These are phyloP conservation scores for Lithospermum erythrorhizon DNA, from an alignment of 257 asterid species.

Conservation along the genomic window DNA sequence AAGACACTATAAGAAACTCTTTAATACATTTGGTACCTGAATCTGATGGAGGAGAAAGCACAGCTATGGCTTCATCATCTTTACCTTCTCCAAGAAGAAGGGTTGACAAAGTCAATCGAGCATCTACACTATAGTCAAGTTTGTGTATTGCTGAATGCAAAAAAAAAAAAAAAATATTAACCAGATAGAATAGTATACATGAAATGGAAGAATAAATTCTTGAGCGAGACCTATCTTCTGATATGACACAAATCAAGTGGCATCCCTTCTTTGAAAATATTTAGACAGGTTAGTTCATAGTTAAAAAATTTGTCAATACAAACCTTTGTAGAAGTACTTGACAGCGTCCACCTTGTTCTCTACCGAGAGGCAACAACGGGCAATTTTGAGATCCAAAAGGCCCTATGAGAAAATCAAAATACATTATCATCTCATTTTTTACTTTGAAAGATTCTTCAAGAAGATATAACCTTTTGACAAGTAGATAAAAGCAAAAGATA, in stretches of 20 bases:
- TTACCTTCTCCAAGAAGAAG: constrained; percentile 74
- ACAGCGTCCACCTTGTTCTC: constrained; percentile 38
- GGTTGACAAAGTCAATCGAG: constrained; percentile 54
- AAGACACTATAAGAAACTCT: constrained; percentile 8
- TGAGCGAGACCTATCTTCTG: not conserved
- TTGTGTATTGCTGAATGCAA: constrained; percentile 39
- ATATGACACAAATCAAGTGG: not conserved
- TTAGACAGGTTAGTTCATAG: not conserved
- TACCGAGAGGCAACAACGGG: constrained; percentile 44
- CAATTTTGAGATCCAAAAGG: constrained; percentile 48
- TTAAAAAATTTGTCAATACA: not conserved
- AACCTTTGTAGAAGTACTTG: constrained; percentile 54
- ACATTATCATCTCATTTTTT: constrained; percentile 5
- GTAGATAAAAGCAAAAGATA: not conserved
- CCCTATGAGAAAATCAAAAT: constrained; percentile 38
- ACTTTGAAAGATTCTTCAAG: not conserved
- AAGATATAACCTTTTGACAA: not conserved
- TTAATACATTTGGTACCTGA: constrained; percentile 22
- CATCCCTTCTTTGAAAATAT: not conserved
- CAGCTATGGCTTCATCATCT: constrained; percentile 74
- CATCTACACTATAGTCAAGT: constrained; percentile 50
- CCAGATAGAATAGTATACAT: not conserved
- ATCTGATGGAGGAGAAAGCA: constrained; percentile 67
- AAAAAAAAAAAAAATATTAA: constrained; percentile 2
- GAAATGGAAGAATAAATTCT: not conserved